phyloP scores from a whole-genome alignment of 1,284 basidiomycete species.

The Ganoderma sinense region DNA sequence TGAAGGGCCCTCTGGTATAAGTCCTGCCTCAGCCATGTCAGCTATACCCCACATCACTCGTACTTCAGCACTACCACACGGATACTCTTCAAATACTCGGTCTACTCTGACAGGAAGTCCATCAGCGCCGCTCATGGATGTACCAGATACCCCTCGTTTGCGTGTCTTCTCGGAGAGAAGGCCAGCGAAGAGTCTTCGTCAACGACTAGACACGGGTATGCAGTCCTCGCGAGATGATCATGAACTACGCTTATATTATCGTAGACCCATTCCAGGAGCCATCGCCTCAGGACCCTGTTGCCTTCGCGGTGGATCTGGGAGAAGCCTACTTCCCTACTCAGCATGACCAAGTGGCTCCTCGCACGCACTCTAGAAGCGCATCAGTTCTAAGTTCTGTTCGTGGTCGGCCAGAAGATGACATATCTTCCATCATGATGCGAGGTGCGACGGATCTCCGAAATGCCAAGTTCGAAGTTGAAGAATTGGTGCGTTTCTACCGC shows the following conservation, averaged over 20 bases:
- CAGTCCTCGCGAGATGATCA: neutral
- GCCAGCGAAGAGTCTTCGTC: slow-evolving; percentile 31
- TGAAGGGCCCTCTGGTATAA: neutral
- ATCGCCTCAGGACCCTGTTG: slow-evolving; percentile 4
- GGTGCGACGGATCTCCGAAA: slow-evolving; percentile 40
- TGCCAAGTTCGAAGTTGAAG: slow-evolving; percentile 38
- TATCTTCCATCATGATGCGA: slow-evolving; percentile 42
- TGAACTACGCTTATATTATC: neutral
- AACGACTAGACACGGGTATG: slow-evolving; percentile 31
- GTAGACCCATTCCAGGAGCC: slow-evolving; percentile 11
- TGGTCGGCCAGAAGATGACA: slow-evolving; percentile 37
- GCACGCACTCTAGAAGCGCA: slow-evolving; percentile 33
- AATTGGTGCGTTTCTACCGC: slow-evolving; percentile 31
- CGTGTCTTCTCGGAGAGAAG: slow-evolving; percentile 22
- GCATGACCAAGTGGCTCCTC: slow-evolving; percentile 7
- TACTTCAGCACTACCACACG: neutral
- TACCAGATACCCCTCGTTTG: slow-evolving; percentile 1
- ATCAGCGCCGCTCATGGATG: neutral
- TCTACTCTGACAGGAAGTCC: too few relatives aligned
- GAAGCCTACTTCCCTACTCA: neutral
- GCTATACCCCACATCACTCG: neutral
- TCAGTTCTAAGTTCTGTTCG: slow-evolving; percentile 36
- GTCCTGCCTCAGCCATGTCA: neutral
- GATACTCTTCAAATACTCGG: neutral
- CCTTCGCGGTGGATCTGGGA: neutral